A percentile compares a stretch with the other conserved stretches of the same genome.
phyloP scores from a whole-genome alignment of 139 green algal species.

The Closterium sp. region DNA sequence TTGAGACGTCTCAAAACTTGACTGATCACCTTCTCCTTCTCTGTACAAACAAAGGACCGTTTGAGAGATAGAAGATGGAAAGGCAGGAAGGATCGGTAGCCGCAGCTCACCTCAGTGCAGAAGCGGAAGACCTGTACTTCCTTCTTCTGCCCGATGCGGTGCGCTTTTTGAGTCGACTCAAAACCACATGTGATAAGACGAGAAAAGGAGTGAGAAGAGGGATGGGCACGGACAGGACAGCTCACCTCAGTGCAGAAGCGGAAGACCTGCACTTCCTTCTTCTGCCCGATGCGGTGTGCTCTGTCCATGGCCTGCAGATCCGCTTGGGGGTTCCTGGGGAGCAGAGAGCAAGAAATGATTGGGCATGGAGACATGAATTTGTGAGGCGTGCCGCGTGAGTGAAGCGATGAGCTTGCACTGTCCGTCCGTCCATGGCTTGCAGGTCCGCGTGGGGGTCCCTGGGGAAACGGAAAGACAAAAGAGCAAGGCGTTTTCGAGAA shows the following conservation, averaged over 20 bases:
- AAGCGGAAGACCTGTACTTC: slow-evolving; percentile 94
- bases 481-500: no score
- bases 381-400: no score
- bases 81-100: neutral
- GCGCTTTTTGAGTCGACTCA: slow-evolving; percentile 63
- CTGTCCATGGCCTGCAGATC: slow-evolving; percentile 98
- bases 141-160: slow-evolving; percentile 99
- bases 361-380: no score
- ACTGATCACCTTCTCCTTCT: no score
- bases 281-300: slow-evolving; percentile 98
- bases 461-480: neutral
- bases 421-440: slow-evolving; percentile 99
- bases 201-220: no score
- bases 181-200: no score
- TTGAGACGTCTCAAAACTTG: no score
- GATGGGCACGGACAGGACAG: neutral
- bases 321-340: slow-evolving; percentile 58
- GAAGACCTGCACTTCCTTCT: slow-evolving; percentile 96
- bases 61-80: no score
- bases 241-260: slow-evolving; percentile 91
- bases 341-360: no score
- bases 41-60: no score
- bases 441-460: slow-evolving; percentile 71
- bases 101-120: slow-evolving; percentile 78
- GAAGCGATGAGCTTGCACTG: no score